These are phyloP conservation scores for Dalbergia cochinchinensis DNA, from an alignment of 306 rosid genomes.

Conservation along the genomic window DNA sequence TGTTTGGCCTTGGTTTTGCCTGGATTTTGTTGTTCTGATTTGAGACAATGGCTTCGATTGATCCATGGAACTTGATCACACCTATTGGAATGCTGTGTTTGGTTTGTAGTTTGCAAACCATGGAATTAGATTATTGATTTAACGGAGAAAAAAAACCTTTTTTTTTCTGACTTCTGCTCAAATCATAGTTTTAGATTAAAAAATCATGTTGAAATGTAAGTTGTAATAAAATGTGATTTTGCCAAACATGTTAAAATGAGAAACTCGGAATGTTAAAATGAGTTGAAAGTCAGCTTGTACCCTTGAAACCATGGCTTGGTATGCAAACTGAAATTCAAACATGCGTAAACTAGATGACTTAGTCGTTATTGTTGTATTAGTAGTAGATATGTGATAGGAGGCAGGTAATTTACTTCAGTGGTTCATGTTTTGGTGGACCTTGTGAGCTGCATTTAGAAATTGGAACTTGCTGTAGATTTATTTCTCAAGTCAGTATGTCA, in stretches of 20 bases:
- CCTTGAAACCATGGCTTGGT: not conserved
- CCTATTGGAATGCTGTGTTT: not conserved
- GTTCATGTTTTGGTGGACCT: slow-evolving; percentile 31
- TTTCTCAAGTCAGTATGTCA: slow-evolving; percentile 5
- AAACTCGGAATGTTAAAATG: too few species aligned
- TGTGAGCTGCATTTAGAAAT: slow-evolving; percentile 19
- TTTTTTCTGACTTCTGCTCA: too few species aligned
- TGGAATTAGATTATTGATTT: too few species aligned
- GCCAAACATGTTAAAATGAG: not conserved
- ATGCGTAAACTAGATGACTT: not conserved
- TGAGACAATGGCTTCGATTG: not conserved
- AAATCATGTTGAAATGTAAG: not conserved
- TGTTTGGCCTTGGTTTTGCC: not conserved
- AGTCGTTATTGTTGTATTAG: not conserved
- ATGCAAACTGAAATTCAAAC: not conserved
- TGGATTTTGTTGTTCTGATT: not conserved
- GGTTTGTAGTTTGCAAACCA: not conserved
- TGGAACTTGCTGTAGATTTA: not conserved
- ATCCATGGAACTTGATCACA: not conserved
- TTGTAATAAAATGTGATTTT: too few species aligned
- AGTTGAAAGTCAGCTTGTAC: not conserved
- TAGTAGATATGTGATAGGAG: not conserved
- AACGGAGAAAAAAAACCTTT: too few species aligned
- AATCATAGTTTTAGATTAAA: not conserved
- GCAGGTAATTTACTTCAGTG: not conserved